These are phyloP conservation scores for Spathaspora arborariae DNA, from an alignment of 805 yeast species.

Conservation along the genomic window DNA sequence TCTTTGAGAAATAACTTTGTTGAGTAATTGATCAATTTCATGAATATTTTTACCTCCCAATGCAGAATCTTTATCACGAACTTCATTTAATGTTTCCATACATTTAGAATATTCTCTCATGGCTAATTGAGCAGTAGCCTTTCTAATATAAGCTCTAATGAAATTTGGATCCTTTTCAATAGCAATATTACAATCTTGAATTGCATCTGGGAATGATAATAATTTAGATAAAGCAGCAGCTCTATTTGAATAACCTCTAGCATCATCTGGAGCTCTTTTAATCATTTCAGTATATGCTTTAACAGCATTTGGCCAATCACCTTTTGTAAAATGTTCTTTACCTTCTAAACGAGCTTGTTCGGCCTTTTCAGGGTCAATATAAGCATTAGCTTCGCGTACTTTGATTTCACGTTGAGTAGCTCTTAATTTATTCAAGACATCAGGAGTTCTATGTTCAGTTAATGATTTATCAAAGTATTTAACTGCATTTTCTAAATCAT, in stretches of 20 bases:
- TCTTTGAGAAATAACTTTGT: constrained; percentile 75
- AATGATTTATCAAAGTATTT: constrained; percentile 82
- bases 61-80: constrained; percentile 70
- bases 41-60: constrained; percentile 54
- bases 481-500: constrained; percentile 68
- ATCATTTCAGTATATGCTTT: constrained; percentile 93
- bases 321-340: constrained; percentile 80
- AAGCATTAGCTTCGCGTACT: constrained; percentile 69
- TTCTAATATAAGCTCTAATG: constrained; percentile 93
- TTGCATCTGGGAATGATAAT: constrained; percentile 96
- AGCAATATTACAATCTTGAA: constrained; percentile 87
- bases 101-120: constrained; percentile 82
- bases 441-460: constrained; percentile 97
- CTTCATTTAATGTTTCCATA: constrained; percentile 74
- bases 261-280: constrained; percentile 95
- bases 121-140: constrained; percentile 90
- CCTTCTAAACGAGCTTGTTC: constrained; percentile 94
- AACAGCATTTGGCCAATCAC: constrained; percentile 96
- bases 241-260: constrained; percentile 95
- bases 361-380: constrained; percentile 86
- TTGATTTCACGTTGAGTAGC: constrained; percentile 82
- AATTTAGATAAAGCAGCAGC: constrained; percentile 95
- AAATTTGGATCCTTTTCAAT: constrained; percentile 84
- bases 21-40: constrained; percentile 80
- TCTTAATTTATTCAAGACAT: constrained; percentile 82